Evolutionary conservation across 805 yeast species (phyloP).

Genomic region (Candida ascalaphidarum): DNA sequence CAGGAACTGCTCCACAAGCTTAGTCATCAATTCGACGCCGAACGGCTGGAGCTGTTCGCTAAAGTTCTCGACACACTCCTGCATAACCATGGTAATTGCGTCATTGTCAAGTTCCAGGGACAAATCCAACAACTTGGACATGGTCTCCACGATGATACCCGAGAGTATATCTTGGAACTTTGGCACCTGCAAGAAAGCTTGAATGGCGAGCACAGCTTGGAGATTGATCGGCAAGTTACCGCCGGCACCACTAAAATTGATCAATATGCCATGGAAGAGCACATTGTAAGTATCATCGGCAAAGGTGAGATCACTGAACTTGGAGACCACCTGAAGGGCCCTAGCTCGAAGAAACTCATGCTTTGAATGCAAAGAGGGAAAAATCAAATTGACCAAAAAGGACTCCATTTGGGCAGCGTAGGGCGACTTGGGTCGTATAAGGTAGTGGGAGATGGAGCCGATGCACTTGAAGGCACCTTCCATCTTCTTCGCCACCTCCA

Average conservation of each 20-base stretch:
- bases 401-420: constrained; percentile 57
- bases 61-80: constrained; percentile 86
- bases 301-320: constrained; percentile 56
- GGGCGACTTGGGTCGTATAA: constrained; percentile 48
- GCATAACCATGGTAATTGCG: constrained; percentile 83
- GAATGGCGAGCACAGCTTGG: constrained; percentile 80
- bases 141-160: constrained; percentile 63
- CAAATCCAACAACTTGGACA: constrained; percentile 68
- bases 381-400: constrained; percentile 52
- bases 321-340: constrained; percentile 56
- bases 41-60: constrained; percentile 62
- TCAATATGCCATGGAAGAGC: constrained; percentile 26
- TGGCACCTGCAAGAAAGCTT: constrained; percentile 59
- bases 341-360: constrained; percentile 69
- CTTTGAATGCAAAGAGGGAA: constrained; percentile 62
- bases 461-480: constrained; percentile 78
- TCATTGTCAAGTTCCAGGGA: constrained; percentile 84
- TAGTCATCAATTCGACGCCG: constrained; percentile 19
- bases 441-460: constrained; percentile 59
- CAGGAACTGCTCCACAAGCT: constrained; percentile 18
- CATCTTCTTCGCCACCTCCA: constrained; percentile 46
- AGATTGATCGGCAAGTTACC: constrained; percentile 64
- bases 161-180: constrained; percentile 64
- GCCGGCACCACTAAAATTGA: constrained; percentile 16
- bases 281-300: constrained; percentile 14